phyloP scores from a whole-genome alignment of 371 early-diverging fungal species.

The Rhizoclosmatium hyalinum region DNA sequence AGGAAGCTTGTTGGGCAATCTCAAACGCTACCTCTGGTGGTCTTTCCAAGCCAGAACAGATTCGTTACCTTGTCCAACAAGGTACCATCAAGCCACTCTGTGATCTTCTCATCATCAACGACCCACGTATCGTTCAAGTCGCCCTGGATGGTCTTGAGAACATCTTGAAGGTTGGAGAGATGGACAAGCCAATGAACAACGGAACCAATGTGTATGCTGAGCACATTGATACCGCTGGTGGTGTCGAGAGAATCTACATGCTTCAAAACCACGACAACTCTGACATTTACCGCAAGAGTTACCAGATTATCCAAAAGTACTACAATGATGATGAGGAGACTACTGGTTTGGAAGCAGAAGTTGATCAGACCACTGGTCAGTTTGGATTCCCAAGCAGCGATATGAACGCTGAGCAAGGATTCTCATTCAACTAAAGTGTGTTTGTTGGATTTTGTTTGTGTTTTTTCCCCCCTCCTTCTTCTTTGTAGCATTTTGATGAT shows the following conservation, averaged over 20 bases:
- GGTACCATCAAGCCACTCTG: conserved; percentile 95
- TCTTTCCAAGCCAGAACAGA: conserved; percentile 84
- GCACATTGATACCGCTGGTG: conserved; percentile 88
- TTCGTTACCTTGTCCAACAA: conserved; percentile 83
- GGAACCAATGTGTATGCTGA: conserved; percentile 85
- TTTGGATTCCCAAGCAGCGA: conserved; percentile 25
- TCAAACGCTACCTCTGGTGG: conserved; percentile 98
- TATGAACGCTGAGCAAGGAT: conserved; percentile 23
- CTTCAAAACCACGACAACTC: conserved; percentile 90
- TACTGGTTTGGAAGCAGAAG: conserved; percentile 38
- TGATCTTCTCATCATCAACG: conserved; percentile 88
- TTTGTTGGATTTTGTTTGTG: conserved; percentile 2
- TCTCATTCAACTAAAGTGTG: conserved; percentile 14
- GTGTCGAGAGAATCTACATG: conserved; percentile 89
- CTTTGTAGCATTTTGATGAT: not conserved
- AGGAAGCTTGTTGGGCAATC: conserved; percentile 99
- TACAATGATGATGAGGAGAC: conserved; percentile 84
- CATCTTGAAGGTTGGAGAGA: conserved; percentile 95
- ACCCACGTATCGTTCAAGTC: conserved; percentile 93
- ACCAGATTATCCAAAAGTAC: conserved; percentile 90
- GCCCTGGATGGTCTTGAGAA: conserved; percentile 97
- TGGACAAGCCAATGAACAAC: conserved; percentile 61
- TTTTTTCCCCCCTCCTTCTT: not conserved
- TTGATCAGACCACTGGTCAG: conserved; percentile 22
- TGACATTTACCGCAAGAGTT: conserved; percentile 95